A percentile compares a stretch with the other conserved stretches of the same genome.
phyloP scores from a whole-genome alignment of 2,329 filamentous ascomycete species.

The Trichoderma breve region DNA sequence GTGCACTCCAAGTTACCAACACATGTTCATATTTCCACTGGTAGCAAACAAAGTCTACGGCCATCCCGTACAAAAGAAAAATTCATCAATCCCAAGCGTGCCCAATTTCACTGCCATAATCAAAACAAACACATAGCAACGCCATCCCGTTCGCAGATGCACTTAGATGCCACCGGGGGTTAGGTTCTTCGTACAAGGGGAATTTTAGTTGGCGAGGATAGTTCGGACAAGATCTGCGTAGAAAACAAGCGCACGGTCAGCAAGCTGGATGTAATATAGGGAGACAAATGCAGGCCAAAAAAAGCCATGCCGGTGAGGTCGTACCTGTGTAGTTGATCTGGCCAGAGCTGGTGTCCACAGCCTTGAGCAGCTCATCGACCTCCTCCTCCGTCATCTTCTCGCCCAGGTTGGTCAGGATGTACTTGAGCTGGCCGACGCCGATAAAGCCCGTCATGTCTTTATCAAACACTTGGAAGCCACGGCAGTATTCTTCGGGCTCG shows the following conservation, averaged over 20 bases:
- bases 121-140: slow-evolving; percentile 29
- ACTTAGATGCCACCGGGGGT: slow-evolving; percentile 26
- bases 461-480: slow-evolving; percentile 98
- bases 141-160: slow-evolving; percentile 36
- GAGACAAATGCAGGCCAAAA: not conserved
- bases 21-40: slow-evolving; percentile 14
- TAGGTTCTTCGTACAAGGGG: not conserved
- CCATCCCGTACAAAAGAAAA: slow-evolving; percentile 5
- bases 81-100: slow-evolving; percentile 17
- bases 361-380: slow-evolving; percentile 97
- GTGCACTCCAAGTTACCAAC: slow-evolving; percentile 1
- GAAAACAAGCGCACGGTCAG: slow-evolving; percentile 3
- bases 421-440: slow-evolving; percentile 94
- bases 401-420: slow-evolving; percentile 94
- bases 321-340: slow-evolving; percentile 97
- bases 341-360: slow-evolving; percentile 90
- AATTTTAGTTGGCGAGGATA: slow-evolving; percentile 73
- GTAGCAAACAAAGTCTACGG: slow-evolving; percentile 5
- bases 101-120: slow-evolving; percentile 20
- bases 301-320: slow-evolving; percentile 29
- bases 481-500: slow-evolving; percentile 96
- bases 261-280: not conserved
- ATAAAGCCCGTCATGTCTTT: slow-evolving; percentile 99
- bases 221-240: slow-evolving; percentile 76
- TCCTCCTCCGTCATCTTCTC: slow-evolving; percentile 99